A percentile compares a stretch with the other conserved stretches of the same genome.
These are phyloP conservation scores for Aeschynomene evenia DNA, from an alignment of 306 rosid genomes.

Conservation along the genomic window DNA sequence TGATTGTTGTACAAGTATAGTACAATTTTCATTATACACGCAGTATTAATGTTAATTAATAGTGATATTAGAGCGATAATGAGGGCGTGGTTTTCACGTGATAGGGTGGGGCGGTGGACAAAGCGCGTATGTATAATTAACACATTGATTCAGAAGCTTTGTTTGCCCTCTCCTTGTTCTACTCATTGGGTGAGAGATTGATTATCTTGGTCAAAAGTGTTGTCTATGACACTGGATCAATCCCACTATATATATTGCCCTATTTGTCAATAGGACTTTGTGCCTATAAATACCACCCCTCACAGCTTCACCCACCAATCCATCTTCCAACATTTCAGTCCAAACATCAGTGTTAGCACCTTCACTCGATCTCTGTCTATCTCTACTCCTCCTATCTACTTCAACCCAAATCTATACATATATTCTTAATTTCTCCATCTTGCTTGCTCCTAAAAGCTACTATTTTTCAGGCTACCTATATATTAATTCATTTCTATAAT, in stretches of 20 bases:
- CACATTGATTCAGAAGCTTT: constrained; percentile 16
- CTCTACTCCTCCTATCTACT: neutral
- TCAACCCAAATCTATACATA: neutral
- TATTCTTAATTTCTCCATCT: neutral
- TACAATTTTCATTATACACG: too few relatives aligned
- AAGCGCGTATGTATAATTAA: constrained; percentile 45
- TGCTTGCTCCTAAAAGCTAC: neutral
- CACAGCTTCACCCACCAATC: constrained; percentile 34
- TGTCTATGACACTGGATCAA: constrained; percentile 12
- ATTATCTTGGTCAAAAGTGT: constrained; percentile 38
- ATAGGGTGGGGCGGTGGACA: constrained; percentile 48
- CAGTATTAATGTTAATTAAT: too few relatives aligned
- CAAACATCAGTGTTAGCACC: neutral
- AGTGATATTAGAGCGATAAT: constrained; percentile 22
- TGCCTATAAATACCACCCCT: constrained; percentile 36
- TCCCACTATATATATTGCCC: too few relatives aligned
- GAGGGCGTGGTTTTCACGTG: constrained; percentile 27
- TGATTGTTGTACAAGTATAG: too few relatives aligned
- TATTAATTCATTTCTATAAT: neutral
- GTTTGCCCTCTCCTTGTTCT: neutral
- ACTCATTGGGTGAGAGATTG: constrained; percentile 1
- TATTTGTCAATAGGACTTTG: neutral
- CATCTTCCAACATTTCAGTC: constrained; percentile 29
- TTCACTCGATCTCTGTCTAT: constrained; percentile 1
- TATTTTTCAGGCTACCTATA: neutral